Base-by-base conservation (phyloP, 805 yeast genomes). In the Kluyveromyces aestuarii region DNA sequence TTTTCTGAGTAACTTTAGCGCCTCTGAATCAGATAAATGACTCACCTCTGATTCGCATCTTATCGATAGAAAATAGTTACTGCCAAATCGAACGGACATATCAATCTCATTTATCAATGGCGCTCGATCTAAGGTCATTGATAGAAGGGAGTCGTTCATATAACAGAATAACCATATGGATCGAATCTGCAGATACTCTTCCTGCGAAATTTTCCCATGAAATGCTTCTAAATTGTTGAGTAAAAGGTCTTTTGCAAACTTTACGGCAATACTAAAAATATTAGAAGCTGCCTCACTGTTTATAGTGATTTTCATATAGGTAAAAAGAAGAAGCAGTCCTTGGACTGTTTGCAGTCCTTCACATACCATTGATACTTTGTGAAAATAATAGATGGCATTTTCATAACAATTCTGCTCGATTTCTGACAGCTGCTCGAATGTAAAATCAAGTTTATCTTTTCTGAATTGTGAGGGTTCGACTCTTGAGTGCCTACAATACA, bases 211-310 rank as follows among this genome's bases (percentile, higher is more conserved):
- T 16, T 77, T 50, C 1, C 72, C 68, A 3, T 60, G 54, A 46
- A 71, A 70, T 2, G 73, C 55, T 42, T 78, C 83, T 4, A 61
- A 62, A 46, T 80, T 64, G 53, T 82, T 79, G 7, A 84, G 64
- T 0, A 86, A 86, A 57, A 80, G 55, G 38, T 77, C 81, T 43
- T 73, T 76, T 0, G 83, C 83, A 52, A 72, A 73, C 51, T 82
- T 67, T 6, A 77, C 70, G 6, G 80, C 77, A 1, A 74, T 68
- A 1, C 77, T 59, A 5, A 72, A 58, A 16, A 79, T 54, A 45
- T 70, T 63, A 47, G 67, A 70, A 6, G 73, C 69, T 10, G 73
- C 63, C 38, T 76, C 77, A 1, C 73, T 62, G 27, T 74, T 70
- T 45, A 60, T 53, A 17, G 64, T 59, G 9, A 62, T 59, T 37